These are phyloP conservation scores for Volvox africanus DNA, from an alignment of 139 green algal species.

Conservation along the genomic window DNA sequence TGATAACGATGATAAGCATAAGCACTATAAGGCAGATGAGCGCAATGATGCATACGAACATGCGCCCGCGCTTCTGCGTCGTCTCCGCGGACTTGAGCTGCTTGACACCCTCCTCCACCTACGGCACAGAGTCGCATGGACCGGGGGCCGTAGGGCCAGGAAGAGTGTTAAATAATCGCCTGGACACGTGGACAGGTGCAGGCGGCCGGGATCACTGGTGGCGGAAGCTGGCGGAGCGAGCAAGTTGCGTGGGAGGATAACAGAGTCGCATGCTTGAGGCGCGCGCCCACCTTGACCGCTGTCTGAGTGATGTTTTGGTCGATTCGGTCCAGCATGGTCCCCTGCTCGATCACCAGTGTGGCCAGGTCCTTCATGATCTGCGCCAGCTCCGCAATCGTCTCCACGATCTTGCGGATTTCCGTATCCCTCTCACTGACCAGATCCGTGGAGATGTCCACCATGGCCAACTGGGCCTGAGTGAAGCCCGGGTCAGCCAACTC, in stretches of 20 bases:
- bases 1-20: slow-evolving; percentile 90
- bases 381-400: slow-evolving; percentile 83
- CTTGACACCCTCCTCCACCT: slow-evolving; percentile 88
- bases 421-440: slow-evolving; percentile 85
- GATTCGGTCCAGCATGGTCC: slow-evolving; percentile 94
- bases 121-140: background rate
- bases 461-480: slow-evolving; percentile 77
- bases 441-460: slow-evolving; percentile 54
- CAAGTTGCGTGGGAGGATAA: no score
- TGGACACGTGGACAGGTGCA: background rate
- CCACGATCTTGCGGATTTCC: slow-evolving; percentile 89
- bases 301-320: slow-evolving; percentile 67
- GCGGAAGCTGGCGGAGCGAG: background rate
- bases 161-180: no score
- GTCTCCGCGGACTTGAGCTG: slow-evolving; percentile 92
- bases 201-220: background rate
- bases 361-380: slow-evolving; percentile 98
- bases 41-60: slow-evolving; percentile 93
- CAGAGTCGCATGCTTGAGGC: background rate
- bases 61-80: slow-evolving; percentile 85
- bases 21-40: slow-evolving; percentile 87
- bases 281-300: slow-evolving; percentile 43
- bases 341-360: slow-evolving; percentile 98
- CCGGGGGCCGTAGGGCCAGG: no score
- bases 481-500: slow-evolving; percentile 83